Conservation (phyloP, 345 rosid genomes). For the Rubroshorea leprosula region DNA sequence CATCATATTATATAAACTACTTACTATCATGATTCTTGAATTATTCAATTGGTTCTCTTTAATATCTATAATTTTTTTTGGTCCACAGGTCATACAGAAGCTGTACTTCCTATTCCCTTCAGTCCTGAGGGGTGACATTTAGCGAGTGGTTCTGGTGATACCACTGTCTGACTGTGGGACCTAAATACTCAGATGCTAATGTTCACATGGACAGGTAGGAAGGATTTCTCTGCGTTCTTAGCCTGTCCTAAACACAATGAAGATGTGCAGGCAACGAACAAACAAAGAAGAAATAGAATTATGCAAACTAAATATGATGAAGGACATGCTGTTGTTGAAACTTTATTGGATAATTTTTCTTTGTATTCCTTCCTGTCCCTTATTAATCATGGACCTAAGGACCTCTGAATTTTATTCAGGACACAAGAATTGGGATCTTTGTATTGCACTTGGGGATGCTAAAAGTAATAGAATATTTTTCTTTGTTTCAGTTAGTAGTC, state of each 20-base stretch:
- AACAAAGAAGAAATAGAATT: background rate
- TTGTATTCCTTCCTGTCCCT: background rate
- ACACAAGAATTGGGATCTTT: constrained; percentile 95
- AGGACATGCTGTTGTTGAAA: background rate
- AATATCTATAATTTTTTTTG: background rate
- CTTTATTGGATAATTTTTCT: background rate
- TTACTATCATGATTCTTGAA: background rate
- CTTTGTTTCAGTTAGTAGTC: background rate
- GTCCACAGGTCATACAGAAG: constrained; percentile 67
- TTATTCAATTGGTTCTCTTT: constrained; percentile 8
- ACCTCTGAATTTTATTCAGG: constrained; percentile 39
- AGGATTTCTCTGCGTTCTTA: background rate
- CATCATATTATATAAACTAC: background rate
- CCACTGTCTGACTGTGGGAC: constrained; percentile 95
- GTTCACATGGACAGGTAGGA: constrained; percentile 83
- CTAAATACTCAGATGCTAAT: constrained; percentile 82
- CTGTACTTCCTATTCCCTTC: constrained; percentile 87
- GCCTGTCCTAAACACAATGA: background rate
- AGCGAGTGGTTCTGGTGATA: constrained; percentile 98
- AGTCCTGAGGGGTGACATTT: constrained; percentile 91
- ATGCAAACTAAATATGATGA: background rate
- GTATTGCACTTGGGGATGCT: constrained; percentile 38
- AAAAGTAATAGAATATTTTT: constrained; percentile 4
- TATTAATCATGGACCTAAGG: background rate
- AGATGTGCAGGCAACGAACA: background rate